Evolutionary conservation across 208 protist genomes (phyloP).

Genomic region (Leishmania martiniquensis): DNA sequence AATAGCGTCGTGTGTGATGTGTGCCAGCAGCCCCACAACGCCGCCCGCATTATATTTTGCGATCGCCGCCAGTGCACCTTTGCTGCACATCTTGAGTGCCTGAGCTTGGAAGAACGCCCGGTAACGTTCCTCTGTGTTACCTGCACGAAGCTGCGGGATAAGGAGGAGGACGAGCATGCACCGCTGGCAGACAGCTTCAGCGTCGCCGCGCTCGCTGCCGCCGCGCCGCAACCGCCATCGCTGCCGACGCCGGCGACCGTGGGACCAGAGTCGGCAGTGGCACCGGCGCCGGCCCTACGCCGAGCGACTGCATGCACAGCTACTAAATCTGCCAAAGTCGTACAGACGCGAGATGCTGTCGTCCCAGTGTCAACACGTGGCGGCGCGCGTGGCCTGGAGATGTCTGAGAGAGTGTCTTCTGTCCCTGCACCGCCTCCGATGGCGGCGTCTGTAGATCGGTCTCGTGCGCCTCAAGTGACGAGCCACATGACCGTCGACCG

Average conservation of each 20-base stretch:
- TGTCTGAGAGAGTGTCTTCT: not conserved
- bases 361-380: not conserved
- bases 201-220: not conserved
- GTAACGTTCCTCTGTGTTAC: slow-evolving; percentile 68
- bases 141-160: slow-evolving; percentile 46
- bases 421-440: not conserved
- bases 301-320: not conserved
- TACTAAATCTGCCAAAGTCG: not conserved
- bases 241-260: not conserved
- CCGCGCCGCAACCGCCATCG: not conserved
- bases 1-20: slow-evolving; percentile 56
- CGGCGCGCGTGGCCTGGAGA: not conserved
- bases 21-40: slow-evolving; percentile 63
- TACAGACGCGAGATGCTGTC: not conserved
- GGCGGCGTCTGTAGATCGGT: not conserved
- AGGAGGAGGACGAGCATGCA: slow-evolving; percentile 1
- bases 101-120: slow-evolving; percentile 61
- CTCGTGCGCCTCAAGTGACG: not conserved
- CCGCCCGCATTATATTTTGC: slow-evolving; percentile 83
- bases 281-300: not conserved
- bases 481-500: not conserved
- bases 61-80: slow-evolving; percentile 79
- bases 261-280: no score
- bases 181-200: not conserved
- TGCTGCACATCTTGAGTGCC: slow-evolving; percentile 78